A percentile compares a stretch with the other conserved stretches of the same genome.
phyloP scores from a whole-genome alignment of 2,329 filamentous ascomycete genomes.

The Delphinella strobiligena region DNA sequence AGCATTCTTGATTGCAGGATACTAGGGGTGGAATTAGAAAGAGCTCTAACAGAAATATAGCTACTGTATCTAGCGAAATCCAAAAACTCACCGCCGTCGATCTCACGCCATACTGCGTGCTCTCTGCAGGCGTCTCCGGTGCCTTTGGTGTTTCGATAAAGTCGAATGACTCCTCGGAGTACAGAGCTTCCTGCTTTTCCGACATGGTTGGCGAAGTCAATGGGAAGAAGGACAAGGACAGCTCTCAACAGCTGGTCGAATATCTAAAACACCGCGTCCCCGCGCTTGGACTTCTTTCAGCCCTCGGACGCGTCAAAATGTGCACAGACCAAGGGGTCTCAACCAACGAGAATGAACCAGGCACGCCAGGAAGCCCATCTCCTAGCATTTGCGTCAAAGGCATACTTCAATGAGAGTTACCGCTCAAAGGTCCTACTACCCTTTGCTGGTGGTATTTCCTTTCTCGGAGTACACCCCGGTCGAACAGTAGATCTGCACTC shows the following conservation, averaged over 20 bases:
- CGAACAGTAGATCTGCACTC: no score
- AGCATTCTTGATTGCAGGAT: conserved; percentile 81
- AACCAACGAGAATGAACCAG: no score
- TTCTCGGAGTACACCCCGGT: no score
- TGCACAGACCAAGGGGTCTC: not conserved
- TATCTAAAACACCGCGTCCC: not conserved
- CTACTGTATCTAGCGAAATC: no score
- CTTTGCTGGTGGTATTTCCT: no score
- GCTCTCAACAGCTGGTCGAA: not conserved
- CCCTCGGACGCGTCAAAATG: not conserved
- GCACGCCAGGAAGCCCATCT: no score
- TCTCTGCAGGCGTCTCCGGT: conserved; percentile 36
- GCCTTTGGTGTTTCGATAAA: conserved; percentile 54
- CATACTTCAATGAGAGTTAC: no score
- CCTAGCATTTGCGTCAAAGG: no score
- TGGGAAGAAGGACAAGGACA: not conserved
- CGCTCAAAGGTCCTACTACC: no score
- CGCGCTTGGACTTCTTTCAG: not conserved
- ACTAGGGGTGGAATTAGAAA: conserved; percentile 39
- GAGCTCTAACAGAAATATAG: not conserved
- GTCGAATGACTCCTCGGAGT: conserved; percentile 47
- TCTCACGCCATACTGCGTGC: conserved; percentile 47
- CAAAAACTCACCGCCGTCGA: conserved; percentile 44
- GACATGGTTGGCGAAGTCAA: conserved; percentile 8
- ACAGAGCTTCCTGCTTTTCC: conserved; percentile 11